Percentiles rank a stretch among this genome's conserved stretches.
Evolutionary conservation across 805 yeast species (phyloP).

Genomic region (Yueomyces sinensis): DNA sequence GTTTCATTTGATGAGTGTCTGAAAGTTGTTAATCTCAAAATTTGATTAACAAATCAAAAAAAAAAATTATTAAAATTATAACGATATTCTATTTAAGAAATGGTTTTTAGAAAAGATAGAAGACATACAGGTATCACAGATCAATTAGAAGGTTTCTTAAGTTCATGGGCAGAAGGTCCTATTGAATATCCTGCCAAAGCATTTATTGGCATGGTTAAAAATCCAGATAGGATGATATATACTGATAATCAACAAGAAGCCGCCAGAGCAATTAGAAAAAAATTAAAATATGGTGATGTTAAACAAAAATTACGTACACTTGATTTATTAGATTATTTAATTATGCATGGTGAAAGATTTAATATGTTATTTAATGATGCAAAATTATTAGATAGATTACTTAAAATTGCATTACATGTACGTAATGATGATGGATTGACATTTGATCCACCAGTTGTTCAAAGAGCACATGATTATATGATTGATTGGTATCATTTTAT

Average conservation of each 20-base stretch:
- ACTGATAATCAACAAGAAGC: slow-evolving; percentile 46
- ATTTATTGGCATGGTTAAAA: slow-evolving; percentile 15
- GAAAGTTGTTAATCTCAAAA: too few species aligned
- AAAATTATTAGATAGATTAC: slow-evolving; percentile 51
- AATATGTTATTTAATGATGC: slow-evolving; percentile 52
- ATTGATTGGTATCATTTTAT: slow-evolving; percentile 54
- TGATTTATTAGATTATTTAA: slow-evolving; percentile 36
- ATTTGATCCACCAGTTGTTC: slow-evolving; percentile 31
- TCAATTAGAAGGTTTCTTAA: slow-evolving; percentile 39
- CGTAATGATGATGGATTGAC: not conserved
- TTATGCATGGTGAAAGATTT: slow-evolving; percentile 22
- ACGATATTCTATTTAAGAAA: too few species aligned
- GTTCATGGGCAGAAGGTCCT: slow-evolving; percentile 1
- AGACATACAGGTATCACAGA: slow-evolving; percentile 63
- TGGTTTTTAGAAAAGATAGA: slow-evolving; percentile 47
- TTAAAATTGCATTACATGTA: slow-evolving; percentile 12
- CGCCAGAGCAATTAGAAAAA: slow-evolving; percentile 82
- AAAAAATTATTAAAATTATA: too few species aligned
- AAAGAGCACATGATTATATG: slow-evolving; percentile 33
- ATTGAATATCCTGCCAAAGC: not conserved
- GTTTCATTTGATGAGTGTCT: too few species aligned
- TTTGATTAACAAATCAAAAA: too few species aligned
- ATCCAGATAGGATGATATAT: slow-evolving; percentile 22
- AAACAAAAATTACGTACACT: slow-evolving; percentile 30
- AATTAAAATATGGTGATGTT: slow-evolving; percentile 77